Percentiles rank a stretch among this genome's conserved stretches.
Evolutionary conservation across 202 grass and related monocot genomes (phyloP).

Genomic region (Carex sylvatica): DNA sequence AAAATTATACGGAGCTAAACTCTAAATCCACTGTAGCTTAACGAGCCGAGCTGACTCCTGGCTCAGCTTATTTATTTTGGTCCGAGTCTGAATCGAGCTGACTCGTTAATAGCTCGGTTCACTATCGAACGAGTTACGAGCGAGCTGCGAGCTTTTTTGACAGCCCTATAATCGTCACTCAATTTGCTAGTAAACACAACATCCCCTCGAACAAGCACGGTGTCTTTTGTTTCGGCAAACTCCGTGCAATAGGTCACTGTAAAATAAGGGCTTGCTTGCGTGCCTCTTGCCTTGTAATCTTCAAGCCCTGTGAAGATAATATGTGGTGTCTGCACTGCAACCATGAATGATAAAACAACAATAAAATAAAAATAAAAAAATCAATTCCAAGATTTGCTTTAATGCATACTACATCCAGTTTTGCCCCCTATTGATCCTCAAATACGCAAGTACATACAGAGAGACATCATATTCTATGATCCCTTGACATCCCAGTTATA

Average conservation of each 20-base stretch:
- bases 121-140: too few relatives aligned
- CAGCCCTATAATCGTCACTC: too few relatives aligned
- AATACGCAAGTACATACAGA: neutral
- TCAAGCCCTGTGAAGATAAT: slow-evolving; percentile 93
- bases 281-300: slow-evolving; percentile 96
- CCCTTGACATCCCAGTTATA: neutral
- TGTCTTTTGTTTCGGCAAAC: slow-evolving; percentile 72
- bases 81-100: too few relatives aligned
- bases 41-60: too few relatives aligned
- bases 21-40: too few relatives aligned
- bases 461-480: neutral
- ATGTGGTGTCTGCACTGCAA: slow-evolving; percentile 74
- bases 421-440: neutral
- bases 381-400: neutral
- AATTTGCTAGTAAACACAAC: slow-evolving; percentile 90
- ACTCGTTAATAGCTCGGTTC: too few relatives aligned
- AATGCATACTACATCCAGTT: neutral
- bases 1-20: too few relatives aligned
- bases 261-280: slow-evolving; percentile 89
- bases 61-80: too few relatives aligned
- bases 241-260: slow-evolving; percentile 77
- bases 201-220: slow-evolving; percentile 74
- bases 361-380: neutral
- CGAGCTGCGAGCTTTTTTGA: too few relatives aligned
- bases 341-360: slow-evolving; percentile 14